Conservation (phyloP, 768 basidiomycete genomes). For the Symmetrospora coprosmae region DNA sequence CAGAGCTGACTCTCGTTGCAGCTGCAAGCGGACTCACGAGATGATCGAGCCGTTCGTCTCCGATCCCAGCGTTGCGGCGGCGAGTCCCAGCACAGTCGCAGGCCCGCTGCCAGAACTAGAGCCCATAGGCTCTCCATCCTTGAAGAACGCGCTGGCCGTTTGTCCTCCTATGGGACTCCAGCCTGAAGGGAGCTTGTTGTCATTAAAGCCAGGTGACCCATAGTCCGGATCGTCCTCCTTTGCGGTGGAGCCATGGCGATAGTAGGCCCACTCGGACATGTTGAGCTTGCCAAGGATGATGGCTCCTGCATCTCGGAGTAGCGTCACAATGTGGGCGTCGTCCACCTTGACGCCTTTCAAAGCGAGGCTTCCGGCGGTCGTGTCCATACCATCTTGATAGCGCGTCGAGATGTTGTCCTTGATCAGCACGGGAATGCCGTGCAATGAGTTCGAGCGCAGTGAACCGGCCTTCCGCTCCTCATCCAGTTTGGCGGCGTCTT, state of each 20-base stretch:
- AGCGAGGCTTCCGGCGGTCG: background rate
- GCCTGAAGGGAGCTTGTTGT: no score
- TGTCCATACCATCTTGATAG: background rate
- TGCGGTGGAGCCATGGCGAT: conserved; percentile 36
- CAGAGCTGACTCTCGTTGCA: conserved; percentile 40
- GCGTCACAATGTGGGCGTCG: background rate
- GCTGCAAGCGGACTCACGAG: background rate
- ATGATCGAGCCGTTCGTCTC: conserved; percentile 36
- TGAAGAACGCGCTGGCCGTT: background rate
- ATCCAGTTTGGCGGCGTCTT: conserved; percentile 38
- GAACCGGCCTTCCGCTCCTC: conserved; percentile 33
- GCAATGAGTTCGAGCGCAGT: conserved; percentile 33
- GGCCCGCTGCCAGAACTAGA: background rate
- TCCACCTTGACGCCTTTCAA: background rate
- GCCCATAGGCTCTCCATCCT: background rate
- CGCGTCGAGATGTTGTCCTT: conserved; percentile 15
- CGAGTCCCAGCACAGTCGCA: conserved; percentile 30
- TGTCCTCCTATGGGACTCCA: background rate
- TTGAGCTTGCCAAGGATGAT: background rate
- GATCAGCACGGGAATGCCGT: conserved; percentile 15
- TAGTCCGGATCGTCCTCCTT: background rate
- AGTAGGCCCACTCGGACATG: conserved; percentile 38
- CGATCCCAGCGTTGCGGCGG: conserved; percentile 42
- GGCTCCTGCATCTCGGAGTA: background rate
- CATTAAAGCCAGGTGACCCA: background rate